Percentiles rank a stretch among this genome's conserved stretches.
phyloP scores from a whole-genome alignment of 768 basidiomycete genomes.

The Coprinopsis sp. region DNA sequence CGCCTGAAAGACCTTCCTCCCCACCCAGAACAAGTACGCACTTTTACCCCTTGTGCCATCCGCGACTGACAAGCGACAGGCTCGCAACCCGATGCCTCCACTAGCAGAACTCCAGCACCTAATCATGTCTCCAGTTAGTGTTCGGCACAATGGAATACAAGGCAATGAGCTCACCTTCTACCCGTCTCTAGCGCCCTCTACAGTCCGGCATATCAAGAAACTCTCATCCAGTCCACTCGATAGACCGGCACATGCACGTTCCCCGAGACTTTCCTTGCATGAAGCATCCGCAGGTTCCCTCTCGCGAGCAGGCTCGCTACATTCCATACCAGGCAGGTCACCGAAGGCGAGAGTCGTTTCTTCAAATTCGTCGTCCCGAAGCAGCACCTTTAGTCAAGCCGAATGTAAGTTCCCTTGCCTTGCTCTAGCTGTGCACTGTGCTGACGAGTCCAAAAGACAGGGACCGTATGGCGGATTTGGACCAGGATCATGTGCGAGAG shows the following conservation, averaged over 20 bases:
- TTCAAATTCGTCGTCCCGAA: constrained; percentile 38
- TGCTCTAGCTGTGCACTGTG: background rate
- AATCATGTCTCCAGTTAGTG: too few relatives aligned
- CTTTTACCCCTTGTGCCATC: too few relatives aligned
- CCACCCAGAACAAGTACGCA: background rate
- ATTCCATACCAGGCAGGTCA: background rate
- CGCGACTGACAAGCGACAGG: too few relatives aligned
- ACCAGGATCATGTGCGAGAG: constrained; percentile 41
- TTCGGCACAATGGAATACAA: too few relatives aligned
- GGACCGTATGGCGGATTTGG: constrained; percentile 38
- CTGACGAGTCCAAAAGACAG: constrained; percentile 31
- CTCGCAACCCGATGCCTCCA: too few relatives aligned
- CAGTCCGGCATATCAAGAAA: too few relatives aligned
- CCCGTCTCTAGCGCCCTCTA: too few relatives aligned
- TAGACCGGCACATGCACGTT: too few relatives aligned
- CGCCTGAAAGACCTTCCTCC: background rate
- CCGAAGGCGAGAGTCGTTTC: constrained; percentile 4
- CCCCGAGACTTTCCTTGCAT: background rate
- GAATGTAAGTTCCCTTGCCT: constrained; percentile 38
- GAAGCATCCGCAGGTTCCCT: background rate
- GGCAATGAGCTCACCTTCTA: too few relatives aligned
- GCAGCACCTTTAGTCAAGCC: constrained; percentile 47
- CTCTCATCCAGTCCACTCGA: too few relatives aligned
- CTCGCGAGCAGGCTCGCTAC: background rate
- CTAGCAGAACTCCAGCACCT: too few relatives aligned